phyloP scores from a whole-genome alignment of 2,329 filamentous ascomycete species.

The Colletotrichum coccodes region DNA sequence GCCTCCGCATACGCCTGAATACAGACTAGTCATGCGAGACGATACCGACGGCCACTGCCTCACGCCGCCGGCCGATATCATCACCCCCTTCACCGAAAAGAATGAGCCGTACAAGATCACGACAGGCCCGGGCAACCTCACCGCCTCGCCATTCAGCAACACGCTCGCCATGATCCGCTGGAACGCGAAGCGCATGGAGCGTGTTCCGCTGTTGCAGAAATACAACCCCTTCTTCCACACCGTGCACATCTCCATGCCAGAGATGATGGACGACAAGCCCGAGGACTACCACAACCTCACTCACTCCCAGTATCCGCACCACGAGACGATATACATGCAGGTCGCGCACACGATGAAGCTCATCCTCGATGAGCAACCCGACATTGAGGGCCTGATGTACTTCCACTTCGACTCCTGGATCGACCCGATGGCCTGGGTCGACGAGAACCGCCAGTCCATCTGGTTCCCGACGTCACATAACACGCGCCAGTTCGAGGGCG shows the following conservation, averaged over 20 bases:
- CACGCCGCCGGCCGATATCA: conserved; percentile 12
- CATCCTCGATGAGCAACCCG: conserved; percentile 38
- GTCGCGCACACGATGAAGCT: conserved; percentile 43
- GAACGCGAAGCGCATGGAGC: conserved; percentile 40
- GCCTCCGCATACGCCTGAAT: conserved; percentile 27
- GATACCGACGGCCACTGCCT: conserved; percentile 14
- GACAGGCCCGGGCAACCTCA: conserved; percentile 17
- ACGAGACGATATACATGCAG: conserved; percentile 36
- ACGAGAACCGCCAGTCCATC: conserved; percentile 39
- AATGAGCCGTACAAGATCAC: conserved; percentile 13
- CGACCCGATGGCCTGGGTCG: conserved; percentile 40
- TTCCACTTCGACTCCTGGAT: conserved; percentile 47
- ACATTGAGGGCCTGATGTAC: conserved; percentile 41
- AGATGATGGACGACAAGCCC: conserved; percentile 29
- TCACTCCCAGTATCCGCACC: conserved; percentile 38
- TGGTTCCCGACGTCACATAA: conserved; percentile 38
- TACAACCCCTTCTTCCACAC: conserved; percentile 44
- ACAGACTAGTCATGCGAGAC: conserved; percentile 27
- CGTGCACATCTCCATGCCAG: conserved; percentile 40
- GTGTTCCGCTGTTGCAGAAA: conserved; percentile 38
- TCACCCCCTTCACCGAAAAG: conserved; percentile 19
- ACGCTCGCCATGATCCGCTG: conserved; percentile 42
- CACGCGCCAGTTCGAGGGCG: conserved; percentile 22
- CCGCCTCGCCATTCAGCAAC: conserved; percentile 40
- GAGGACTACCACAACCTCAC: conserved; percentile 38